These are phyloP conservation scores for Parietichytrium sp. DNA, from an alignment of 108 stramenopile species.

Conservation along the genomic window DNA sequence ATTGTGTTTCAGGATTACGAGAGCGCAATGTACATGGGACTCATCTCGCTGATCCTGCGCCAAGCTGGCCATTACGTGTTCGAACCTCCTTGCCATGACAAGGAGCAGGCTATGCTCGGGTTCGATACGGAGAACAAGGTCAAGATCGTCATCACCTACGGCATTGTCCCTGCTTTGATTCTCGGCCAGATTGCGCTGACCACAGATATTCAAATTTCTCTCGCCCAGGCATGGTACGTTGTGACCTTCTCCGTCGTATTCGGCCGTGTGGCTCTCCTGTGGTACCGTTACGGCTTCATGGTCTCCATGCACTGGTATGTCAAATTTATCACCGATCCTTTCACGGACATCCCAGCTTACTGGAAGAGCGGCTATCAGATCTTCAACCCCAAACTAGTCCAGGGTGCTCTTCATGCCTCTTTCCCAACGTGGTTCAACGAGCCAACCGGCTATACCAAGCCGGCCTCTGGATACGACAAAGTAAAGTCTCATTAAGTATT, in stretches of 20 bases:
- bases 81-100: slow-evolving; percentile 39
- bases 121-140: slow-evolving; percentile 39
- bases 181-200: not conserved
- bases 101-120: slow-evolving; percentile 40
- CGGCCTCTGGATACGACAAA: slow-evolving; percentile 27
- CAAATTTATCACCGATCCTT: slow-evolving; percentile 21
- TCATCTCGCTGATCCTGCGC: slow-evolving; percentile 35
- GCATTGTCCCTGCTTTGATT: not conserved
- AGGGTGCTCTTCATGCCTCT: slow-evolving; percentile 27
- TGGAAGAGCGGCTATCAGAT: slow-evolving; percentile 41
- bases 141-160: slow-evolving; percentile 11
- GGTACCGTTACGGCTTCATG: slow-evolving; percentile 27
- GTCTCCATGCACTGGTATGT: slow-evolving; percentile 37
- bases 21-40: slow-evolving; percentile 35
- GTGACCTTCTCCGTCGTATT: slow-evolving; percentile 40
- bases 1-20: slow-evolving; percentile 27
- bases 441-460: slow-evolving; percentile 10
- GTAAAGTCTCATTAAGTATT: too few species aligned
- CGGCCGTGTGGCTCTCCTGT: slow-evolving; percentile 29
- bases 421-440: slow-evolving; percentile 1
- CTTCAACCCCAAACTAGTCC: slow-evolving; percentile 37
- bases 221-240: slow-evolving; percentile 32
- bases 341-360: slow-evolving; percentile 40
- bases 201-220: not conserved
- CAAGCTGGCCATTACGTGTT: slow-evolving; percentile 34